These are phyloP conservation scores for Cubamyces sp. DNA, from an alignment of 768 basidiomycete genomes.

Conservation along the genomic window DNA sequence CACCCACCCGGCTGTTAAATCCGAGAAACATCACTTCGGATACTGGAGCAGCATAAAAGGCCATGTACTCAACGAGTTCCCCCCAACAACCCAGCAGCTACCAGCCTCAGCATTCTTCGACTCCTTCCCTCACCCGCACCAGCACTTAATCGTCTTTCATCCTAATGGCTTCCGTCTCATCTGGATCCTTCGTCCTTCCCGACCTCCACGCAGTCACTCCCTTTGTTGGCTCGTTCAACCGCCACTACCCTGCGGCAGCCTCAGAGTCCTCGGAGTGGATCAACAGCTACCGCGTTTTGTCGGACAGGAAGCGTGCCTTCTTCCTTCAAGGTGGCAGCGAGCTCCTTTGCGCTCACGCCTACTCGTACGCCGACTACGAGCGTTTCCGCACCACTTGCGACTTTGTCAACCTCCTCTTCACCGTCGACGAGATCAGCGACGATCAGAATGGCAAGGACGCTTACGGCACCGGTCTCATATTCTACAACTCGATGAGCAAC, in stretches of 20 bases:
- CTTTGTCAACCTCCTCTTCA: constrained; percentile 67
- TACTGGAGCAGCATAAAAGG: not conserved
- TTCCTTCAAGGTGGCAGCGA: constrained; percentile 65
- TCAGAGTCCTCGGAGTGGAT: constrained; percentile 66
- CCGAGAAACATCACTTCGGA: not conserved
- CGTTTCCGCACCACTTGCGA: constrained; percentile 65
- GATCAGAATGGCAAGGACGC: constrained; percentile 64
- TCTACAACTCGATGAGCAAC: constrained; percentile 56
- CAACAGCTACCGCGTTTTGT: constrained; percentile 60
- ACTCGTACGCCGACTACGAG: constrained; percentile 59
- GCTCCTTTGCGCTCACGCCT: constrained; percentile 63
- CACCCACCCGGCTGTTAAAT: not conserved
- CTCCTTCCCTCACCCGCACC: not conserved
- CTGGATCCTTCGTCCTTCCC: constrained; percentile 50
- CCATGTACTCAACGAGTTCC: not conserved
- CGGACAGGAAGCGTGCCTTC: constrained; percentile 63
- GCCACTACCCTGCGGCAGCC: constrained; percentile 57
- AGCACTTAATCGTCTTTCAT: not conserved
- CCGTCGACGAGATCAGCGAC: constrained; percentile 71
- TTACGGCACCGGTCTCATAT: constrained; percentile 53
- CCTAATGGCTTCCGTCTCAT: not conserved
- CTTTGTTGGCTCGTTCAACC: constrained; percentile 55
- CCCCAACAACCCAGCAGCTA: not conserved
- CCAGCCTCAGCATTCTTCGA: not conserved
- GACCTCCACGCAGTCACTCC: constrained; percentile 54